Evolutionary conservation across 768 basidiomycete species (phyloP), one percentile per base, ranked within the genome.

Genomic region (Lactifluus echinatus): DNA sequence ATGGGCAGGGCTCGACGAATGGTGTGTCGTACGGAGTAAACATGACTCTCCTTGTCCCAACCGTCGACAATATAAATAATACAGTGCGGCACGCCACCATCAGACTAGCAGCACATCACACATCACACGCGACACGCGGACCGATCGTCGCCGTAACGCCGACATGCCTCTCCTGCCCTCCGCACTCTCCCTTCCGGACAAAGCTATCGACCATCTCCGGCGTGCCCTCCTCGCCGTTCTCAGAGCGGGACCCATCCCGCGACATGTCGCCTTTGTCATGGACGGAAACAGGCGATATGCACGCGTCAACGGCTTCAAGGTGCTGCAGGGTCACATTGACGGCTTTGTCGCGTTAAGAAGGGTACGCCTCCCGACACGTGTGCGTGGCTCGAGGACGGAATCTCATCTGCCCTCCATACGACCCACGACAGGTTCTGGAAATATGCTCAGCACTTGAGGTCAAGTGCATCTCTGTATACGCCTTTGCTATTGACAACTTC

Each of bases 401-500:
- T 31, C 31, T 31, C 31, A 31, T 12, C 11, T 44, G 24, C 8
- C 8, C 19, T 14, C 23, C 4, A 44, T n/a, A 26, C 26, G 26
- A 17, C n/a, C n/a, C n/a, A 7, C 17, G 14, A 19, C 29, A 97
- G 94, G 77, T 91, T 54, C 74, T 98, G 17, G 90, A 93, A 68
- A 76, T 93, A 28, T 94, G 94, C 65, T 73, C 95, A 21, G 75
- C 79, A 1, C 77, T 99, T n/a, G 74, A 82, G 12, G 78, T 99
- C 47, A 78, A 74, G 57, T 92, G 87, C 58, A 93, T 98, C 24
- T 85, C 91, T 2, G 89, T 87, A n/a, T 99, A 95, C 65, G 92
- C 93, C n/a, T 99, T 99, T 71, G 82, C 93, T 1, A 93, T 98
- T 59, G 95, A 98, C 65, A 99, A 98, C 72, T 98, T 98, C 74